Conservation (phyloP, 2,329 filamentous ascomycete genomes). For the Parastagonospora nodorum region DNA sequence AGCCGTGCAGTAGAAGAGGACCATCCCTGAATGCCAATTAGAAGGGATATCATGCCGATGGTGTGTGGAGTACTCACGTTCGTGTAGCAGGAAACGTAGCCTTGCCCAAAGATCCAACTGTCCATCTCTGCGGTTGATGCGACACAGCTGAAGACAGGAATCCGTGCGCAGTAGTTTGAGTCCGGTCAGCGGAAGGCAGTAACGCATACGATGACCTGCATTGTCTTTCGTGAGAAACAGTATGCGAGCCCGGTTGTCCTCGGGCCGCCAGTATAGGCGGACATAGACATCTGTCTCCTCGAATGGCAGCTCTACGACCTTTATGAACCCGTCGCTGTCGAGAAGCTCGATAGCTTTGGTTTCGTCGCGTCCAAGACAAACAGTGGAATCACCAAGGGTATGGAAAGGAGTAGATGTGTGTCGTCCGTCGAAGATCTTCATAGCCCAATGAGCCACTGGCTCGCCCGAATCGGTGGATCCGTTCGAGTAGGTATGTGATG, state of each 20-base stretch:
- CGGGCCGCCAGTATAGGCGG: constrained; percentile 57
- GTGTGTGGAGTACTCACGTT: constrained; percentile 49
- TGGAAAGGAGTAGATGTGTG: constrained; percentile 47
- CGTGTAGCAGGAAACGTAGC: constrained; percentile 60
- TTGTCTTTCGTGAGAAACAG: constrained; percentile 55
- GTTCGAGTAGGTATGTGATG: constrained; percentile 47
- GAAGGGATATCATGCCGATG: background rate
- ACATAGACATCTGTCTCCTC: constrained; percentile 54
- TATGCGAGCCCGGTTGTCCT: constrained; percentile 59
- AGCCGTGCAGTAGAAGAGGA: constrained; percentile 62
- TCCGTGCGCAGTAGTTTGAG: constrained; percentile 49
- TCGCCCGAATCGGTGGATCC: constrained; percentile 41
- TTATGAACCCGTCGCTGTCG: constrained; percentile 48
- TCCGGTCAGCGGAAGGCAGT: constrained; percentile 58
- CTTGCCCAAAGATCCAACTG: constrained; percentile 58
- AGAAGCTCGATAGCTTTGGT: constrained; percentile 41
- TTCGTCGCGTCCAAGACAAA: constrained; percentile 44
- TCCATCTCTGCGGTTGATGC: constrained; percentile 46
- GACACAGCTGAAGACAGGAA: constrained; percentile 49
- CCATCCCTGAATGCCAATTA: constrained; percentile 51
- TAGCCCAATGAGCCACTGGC: constrained; percentile 49
- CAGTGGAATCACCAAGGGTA: constrained; percentile 37
- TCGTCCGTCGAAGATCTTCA: constrained; percentile 50
- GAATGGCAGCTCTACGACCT: constrained; percentile 52
- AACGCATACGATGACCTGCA: constrained; percentile 47